A percentile compares a stretch with the other conserved stretches of the same genome.
These are phyloP conservation scores for Sanghuangporus weigelae DNA, from an alignment of 1,284 basidiomycete genomes.

Conservation along the genomic window DNA sequence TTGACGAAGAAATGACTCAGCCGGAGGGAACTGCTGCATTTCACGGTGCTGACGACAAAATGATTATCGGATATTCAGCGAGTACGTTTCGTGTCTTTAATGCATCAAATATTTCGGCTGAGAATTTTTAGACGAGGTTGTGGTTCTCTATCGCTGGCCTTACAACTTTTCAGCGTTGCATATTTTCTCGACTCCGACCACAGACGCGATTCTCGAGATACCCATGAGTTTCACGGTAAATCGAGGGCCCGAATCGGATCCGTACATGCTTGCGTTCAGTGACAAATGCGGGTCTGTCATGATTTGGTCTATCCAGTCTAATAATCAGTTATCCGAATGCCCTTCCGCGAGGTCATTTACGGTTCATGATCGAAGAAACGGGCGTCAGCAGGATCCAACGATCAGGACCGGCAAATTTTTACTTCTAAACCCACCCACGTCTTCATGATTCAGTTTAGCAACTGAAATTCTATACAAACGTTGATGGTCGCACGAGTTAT, in stretches of 20 bases:
- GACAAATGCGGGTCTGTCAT: background rate
- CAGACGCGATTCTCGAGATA: background rate
- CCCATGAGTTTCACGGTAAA: background rate
- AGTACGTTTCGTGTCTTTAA: background rate
- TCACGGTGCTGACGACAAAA: background rate
- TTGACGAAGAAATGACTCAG: background rate
- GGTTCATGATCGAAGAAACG: background rate
- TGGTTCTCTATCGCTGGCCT: background rate
- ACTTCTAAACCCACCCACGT: background rate
- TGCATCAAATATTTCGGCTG: background rate
- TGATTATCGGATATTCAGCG: background rate
- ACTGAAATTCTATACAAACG: too few relatives aligned
- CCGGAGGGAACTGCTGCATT: background rate
- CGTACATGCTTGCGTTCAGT: slow-evolving; percentile 3
- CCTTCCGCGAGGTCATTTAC: background rate
- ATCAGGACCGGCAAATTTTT: background rate
- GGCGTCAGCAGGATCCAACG: background rate
- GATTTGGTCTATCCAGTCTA: slow-evolving; percentile 2
- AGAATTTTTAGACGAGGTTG: background rate
- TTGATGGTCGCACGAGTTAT: too few relatives aligned
- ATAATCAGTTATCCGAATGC: background rate
- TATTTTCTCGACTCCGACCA: background rate
- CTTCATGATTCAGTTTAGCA: too few relatives aligned
- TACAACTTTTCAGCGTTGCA: background rate
- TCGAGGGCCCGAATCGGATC: background rate